Conservation (phyloP, 1,284 basidiomycete genomes). For the Xerocomus cyaneibrunnescens region DNA sequence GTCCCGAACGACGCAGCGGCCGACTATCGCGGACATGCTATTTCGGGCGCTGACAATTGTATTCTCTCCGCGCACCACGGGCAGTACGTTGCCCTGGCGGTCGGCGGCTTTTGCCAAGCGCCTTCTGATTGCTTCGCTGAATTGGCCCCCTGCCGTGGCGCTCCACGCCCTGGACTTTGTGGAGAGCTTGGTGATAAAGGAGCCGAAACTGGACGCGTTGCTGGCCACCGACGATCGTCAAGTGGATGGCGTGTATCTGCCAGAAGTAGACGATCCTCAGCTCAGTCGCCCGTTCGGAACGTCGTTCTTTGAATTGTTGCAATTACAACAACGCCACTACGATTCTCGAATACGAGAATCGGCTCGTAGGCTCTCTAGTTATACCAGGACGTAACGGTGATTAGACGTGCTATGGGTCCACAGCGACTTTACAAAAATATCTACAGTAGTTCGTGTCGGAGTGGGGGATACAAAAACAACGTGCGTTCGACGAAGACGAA, state of each 20-base stretch:
- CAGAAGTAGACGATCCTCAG: constrained; percentile 85
- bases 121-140: constrained; percentile 73
- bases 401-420: constrained; percentile 32
- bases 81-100: constrained; percentile 70
- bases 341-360: constrained; percentile 60
- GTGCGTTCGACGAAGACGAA: constrained; percentile 22
- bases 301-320: constrained; percentile 67
- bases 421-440: constrained; percentile 32
- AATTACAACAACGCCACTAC: constrained; percentile 58
- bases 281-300: constrained; percentile 72
- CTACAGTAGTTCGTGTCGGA: constrained; percentile 33
- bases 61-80: constrained; percentile 67
- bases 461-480: constrained; percentile 25
- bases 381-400: constrained; percentile 34
- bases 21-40: constrained; percentile 67
- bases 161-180: constrained; percentile 75
- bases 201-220: constrained; percentile 80
- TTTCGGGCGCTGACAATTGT: constrained; percentile 83
- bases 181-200: constrained; percentile 66
- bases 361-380: constrained; percentile 50
- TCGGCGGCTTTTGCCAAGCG: constrained; percentile 92
- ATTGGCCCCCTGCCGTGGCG: constrained; percentile 72
- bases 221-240: constrained; percentile 85
- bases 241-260: constrained; percentile 77
- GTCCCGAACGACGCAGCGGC: constrained; percentile 31